Percentiles rank a stretch among this genome's conserved stretches.
These are phyloP conservation scores for Tylopilus subfusipes DNA, from an alignment of 768 basidiomycete species.

Conservation along the genomic window DNA sequence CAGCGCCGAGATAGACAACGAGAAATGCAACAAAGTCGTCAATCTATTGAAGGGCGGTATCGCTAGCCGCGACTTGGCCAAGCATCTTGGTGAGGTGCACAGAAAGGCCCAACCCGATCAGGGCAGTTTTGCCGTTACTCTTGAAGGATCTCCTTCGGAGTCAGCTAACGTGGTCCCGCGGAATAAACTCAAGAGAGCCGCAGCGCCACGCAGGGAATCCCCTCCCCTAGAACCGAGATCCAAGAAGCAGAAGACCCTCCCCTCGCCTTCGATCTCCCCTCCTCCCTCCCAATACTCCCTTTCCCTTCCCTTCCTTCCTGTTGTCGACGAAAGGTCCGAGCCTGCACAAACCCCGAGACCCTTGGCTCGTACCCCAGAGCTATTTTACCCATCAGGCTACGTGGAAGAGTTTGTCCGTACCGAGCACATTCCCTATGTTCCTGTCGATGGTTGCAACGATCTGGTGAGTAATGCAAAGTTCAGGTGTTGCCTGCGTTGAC, in stretches of 20 bases:
- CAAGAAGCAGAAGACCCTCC: conserved; percentile 4
- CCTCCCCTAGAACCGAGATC: conserved; percentile 3
- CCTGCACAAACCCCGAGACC: background rate
- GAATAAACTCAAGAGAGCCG: conserved; percentile 9
- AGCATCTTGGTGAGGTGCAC: conserved; percentile 15
- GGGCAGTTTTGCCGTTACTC: background rate
- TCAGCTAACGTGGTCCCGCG: background rate
- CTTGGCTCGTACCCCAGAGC: conserved; percentile 18
- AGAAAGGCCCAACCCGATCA: background rate
- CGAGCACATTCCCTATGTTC: conserved; percentile 35
- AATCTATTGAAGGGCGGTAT: conserved; percentile 34
- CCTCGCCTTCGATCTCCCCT: background rate
- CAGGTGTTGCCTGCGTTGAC: conserved; percentile 8
- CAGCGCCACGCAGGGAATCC: background rate
- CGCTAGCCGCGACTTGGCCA: conserved; percentile 29
- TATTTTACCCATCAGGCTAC: conserved; percentile 6
- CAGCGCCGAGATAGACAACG: conserved; percentile 33
- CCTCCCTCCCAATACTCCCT: background rate
- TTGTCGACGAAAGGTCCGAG: background rate
- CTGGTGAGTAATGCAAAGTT: conserved; percentile 15
- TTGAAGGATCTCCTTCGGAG: background rate
- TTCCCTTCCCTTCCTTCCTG: background rate
- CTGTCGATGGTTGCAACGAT: conserved; percentile 22
- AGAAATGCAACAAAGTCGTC: conserved; percentile 39
- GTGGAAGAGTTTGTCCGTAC: conserved; percentile 32